phyloP scores from a whole-genome alignment of 2,329 filamentous ascomycete species.

The Cytospora mali region DNA sequence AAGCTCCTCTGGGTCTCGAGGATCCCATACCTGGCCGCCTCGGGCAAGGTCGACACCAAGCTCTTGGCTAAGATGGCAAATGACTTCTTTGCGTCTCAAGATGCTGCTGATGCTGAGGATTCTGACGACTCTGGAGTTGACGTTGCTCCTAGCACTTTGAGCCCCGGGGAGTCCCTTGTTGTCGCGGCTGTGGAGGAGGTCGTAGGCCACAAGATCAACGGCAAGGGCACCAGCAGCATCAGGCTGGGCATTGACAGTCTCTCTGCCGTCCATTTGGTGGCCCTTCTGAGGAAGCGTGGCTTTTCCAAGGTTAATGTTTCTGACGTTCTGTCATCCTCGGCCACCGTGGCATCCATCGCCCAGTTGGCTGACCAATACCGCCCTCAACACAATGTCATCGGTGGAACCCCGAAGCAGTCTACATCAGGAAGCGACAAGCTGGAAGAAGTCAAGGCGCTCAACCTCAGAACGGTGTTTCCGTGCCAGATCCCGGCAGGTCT shows the following conservation, averaged over 20 bases:
- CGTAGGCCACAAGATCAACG: slow-evolving; percentile 16
- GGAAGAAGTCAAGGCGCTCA: slow-evolving; percentile 6
- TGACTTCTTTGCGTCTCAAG: slow-evolving; percentile 10
- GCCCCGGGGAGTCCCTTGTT: slow-evolving; percentile 17
- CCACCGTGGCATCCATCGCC: slow-evolving; percentile 38
- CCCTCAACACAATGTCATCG: not conserved
- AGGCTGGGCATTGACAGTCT: slow-evolving; percentile 43
- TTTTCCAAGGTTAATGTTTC: slow-evolving; percentile 38
- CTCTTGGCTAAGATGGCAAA: slow-evolving; percentile 11
- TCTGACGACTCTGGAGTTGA: slow-evolving; percentile 16
- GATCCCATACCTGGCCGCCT: slow-evolving; percentile 30
- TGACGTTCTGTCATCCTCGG: slow-evolving; percentile 34
- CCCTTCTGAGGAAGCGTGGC: slow-evolving; percentile 38
- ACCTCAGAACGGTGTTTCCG: not conserved
- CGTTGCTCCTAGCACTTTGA: slow-evolving; percentile 14
- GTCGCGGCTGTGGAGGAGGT: slow-evolving; percentile 26
- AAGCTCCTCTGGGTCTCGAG: slow-evolving; percentile 30
- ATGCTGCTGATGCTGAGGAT: not conserved
- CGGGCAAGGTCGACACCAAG: slow-evolving; percentile 31
- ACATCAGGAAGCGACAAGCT: not conserved
- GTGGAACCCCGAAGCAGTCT: not conserved
- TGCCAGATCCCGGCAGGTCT: slow-evolving; percentile 18
- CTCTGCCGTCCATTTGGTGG: slow-evolving; percentile 40
- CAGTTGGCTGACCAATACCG: slow-evolving; percentile 34
- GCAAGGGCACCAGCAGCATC: slow-evolving; percentile 34